Base-by-base conservation (phyloP, 2,329 filamentous ascomycete species). In the Paradendryphiella salina region DNA sequence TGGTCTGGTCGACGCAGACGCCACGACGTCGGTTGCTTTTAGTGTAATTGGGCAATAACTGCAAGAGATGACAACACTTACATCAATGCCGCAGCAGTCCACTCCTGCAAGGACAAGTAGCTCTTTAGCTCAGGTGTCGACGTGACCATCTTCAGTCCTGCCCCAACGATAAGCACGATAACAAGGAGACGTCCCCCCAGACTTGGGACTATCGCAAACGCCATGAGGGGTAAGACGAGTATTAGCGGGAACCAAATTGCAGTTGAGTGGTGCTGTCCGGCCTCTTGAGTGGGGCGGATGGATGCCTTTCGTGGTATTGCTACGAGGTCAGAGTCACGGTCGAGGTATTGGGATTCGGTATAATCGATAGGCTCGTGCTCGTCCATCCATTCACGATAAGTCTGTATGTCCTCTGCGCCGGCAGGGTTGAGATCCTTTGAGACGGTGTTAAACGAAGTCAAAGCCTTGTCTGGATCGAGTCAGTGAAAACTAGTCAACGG, bases 341-440 rank as follows among this genome's bases (percentile, higher is more conserved):
- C 78, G 4, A 89, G 77, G 61, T 88, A 88, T 3, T 76, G 76
- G 2, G 79, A 78, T 68, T 90, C 87, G 7, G 73, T 64, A 33
- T 84, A 77, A 31, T 80, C 80, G 38, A 90, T 80, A 5, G 82
- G 80, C 26, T 75, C 75, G 50, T 81, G 77, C 9, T 71, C 76
- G 6, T 75, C 70, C 35, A 88, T 80, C 71, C 84, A 89, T 5
- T 71, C 61, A 34, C 79, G 80, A 62, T 85, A 86, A 1, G 70
- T 70, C 11, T 75, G 67, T 14, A 85, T 73, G 42, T 89, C 84
- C 8, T 76, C 70, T 4, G 73, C 57, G 1, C 74, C 71, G 0
- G 85, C 83, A 4, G 75, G 63, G 0, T 77, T 73, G 10, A 85
- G 74, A 14, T 74, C 73, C 56, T 81, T 81, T 0, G 79, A 76